Percentiles rank a stretch among this genome's conserved stretches.
Evolutionary conservation across 805 yeast genomes (phyloP).

Genomic region (Sporopachydermia quercuum): DNA sequence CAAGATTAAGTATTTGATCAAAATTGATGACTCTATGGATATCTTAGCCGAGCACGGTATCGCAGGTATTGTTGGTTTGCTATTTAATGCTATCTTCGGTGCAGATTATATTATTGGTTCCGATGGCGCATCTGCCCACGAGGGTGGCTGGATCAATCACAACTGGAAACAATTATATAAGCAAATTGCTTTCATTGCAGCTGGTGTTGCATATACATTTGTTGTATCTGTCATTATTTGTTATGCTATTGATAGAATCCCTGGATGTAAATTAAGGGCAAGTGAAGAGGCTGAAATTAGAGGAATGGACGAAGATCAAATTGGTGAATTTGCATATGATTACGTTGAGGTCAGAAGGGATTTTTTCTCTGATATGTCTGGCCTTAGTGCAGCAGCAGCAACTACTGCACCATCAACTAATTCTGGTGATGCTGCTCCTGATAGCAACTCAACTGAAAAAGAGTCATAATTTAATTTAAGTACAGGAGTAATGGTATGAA

Average conservation of each 20-base stretch:
- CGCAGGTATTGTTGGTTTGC: conserved; percentile 81
- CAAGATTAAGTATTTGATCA: conserved; percentile 62
- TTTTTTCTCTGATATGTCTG: conserved; percentile 35
- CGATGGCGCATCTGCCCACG: conserved; percentile 69
- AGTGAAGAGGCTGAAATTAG: conserved; percentile 71
- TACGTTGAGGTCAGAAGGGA: conserved; percentile 94
- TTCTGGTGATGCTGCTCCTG: no score
- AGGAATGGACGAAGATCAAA: conserved; percentile 93
- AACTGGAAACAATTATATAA: conserved; percentile 86
- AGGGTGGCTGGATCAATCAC: conserved; percentile 86
- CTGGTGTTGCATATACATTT: conserved; percentile 58
- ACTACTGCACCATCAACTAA: no score
- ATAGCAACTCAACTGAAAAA: neutral
- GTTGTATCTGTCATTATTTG: conserved; percentile 71
- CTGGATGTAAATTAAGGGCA: conserved; percentile 70
- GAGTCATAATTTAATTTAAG: no score
- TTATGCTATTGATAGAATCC: conserved; percentile 57
- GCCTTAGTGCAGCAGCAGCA: conserved; percentile 9
- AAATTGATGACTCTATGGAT: conserved; percentile 88
- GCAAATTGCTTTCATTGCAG: conserved; percentile 72
- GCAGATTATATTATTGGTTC: conserved; percentile 80
- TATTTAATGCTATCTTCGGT: conserved; percentile 84
- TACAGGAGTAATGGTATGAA: no score
- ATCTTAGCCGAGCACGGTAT: conserved; percentile 97
- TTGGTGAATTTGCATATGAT: conserved; percentile 98